These are phyloP conservation scores for Endocalyx cinctus DNA, from an alignment of 2,329 filamentous ascomycete species.

Conservation along the genomic window DNA sequence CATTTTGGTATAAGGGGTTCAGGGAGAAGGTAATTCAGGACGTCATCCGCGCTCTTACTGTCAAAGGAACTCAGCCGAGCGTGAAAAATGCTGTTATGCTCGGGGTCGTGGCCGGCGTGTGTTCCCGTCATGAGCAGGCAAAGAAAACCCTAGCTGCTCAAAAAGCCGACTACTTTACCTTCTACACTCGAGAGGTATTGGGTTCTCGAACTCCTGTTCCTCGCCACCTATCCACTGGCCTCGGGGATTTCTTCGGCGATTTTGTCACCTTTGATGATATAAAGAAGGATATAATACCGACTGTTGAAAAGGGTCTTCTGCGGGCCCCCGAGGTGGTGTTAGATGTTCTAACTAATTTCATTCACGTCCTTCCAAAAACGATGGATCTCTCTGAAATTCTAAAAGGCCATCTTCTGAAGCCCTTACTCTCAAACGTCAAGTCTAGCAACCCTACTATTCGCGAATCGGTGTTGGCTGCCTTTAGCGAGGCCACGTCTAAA, in stretches of 20 bases:
- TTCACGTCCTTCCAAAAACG: conserved; percentile 61
- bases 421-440: conserved; percentile 83
- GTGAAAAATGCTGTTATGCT: conserved; percentile 73
- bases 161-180: conserved; percentile 72
- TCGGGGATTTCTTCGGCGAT: conserved; percentile 76
- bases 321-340: conserved; percentile 87
- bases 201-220: conserved; percentile 71
- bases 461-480: conserved; percentile 69
- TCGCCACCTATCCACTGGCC: conserved; percentile 64
- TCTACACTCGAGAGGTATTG: conserved; percentile 80
- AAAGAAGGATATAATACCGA: conserved; percentile 68
- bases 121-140: conserved; percentile 62
- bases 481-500: conserved; percentile 58
- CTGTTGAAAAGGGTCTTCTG: conserved; percentile 83
- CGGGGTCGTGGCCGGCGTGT: conserved; percentile 83
- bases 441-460: conserved; percentile 80
- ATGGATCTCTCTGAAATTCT: conserved; percentile 77
- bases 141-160: conserved; percentile 58
- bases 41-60: conserved; percentile 62
- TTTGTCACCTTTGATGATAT: conserved; percentile 74
- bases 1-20: conserved; percentile 57
- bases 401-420: conserved; percentile 71
- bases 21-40: conserved; percentile 58
- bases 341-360: conserved; percentile 69
- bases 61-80: conserved; percentile 59